These are phyloP conservation scores for Canna indica DNA, from an alignment of 176 grass and related monocot species.

Conservation along the genomic window DNA sequence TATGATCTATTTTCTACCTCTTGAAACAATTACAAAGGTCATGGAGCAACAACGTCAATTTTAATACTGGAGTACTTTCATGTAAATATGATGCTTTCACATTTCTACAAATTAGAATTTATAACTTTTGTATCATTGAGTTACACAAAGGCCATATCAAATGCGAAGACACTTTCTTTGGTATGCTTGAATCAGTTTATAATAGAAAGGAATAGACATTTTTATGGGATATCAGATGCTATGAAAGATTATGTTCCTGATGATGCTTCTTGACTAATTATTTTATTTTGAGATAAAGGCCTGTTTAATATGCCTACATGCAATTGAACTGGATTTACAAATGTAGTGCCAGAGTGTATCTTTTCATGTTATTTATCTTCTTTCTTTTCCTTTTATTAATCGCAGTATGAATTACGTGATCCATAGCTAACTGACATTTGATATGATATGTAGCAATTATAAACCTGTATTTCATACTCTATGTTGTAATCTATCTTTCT, in stretches of 20 bases:
- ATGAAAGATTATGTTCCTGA: not conserved
- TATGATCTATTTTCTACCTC: not conserved
- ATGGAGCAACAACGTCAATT: not conserved
- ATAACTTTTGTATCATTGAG: not conserved
- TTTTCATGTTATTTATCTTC: not conserved
- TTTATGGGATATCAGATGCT: not conserved
- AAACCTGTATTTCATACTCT: not conserved
- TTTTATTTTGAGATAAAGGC: not conserved
- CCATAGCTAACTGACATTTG: not conserved
- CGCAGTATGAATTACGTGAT: too few species aligned
- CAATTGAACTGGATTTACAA: not conserved
- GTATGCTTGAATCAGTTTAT: not conserved
- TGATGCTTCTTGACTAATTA: not conserved
- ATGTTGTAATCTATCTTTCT: not conserved
- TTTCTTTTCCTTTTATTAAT: not conserved
- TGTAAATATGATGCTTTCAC: not conserved
- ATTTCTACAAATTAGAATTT: not conserved
- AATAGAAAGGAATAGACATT: not conserved
- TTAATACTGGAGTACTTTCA: not conserved
- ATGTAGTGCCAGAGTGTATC: not conserved
- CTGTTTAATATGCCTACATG: not conserved
- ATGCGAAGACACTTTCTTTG: not conserved
- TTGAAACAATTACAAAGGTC: not conserved
- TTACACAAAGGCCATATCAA: not conserved
- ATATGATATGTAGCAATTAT: not conserved